Conservation (phyloP, 2,329 filamentous ascomycete genomes). For the Zymoseptoria passerinii region DNA sequence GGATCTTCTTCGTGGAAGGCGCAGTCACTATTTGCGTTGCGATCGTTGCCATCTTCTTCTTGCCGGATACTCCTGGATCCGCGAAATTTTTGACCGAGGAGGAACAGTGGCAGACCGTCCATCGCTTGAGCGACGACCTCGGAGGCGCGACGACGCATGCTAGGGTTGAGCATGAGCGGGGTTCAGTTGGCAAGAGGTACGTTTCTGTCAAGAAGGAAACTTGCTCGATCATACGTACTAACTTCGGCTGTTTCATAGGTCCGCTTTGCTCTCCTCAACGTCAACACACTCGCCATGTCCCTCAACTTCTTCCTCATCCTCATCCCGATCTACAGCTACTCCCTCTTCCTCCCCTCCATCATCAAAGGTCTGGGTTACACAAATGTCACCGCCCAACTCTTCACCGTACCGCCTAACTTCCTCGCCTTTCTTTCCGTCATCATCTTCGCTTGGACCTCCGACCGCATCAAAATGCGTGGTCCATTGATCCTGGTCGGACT, state of each 20-base stretch:
- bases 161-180: constrained; percentile 26
- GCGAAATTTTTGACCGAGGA: constrained; percentile 32
- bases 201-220: not conserved
- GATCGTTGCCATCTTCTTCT: constrained; percentile 45
- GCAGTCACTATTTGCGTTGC: constrained; percentile 49
- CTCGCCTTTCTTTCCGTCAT: constrained; percentile 25
- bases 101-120: constrained; percentile 25
- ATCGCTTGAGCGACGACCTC: constrained; percentile 27
- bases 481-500: constrained; percentile 25
- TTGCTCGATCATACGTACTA: not conserved
- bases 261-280: constrained; percentile 25
- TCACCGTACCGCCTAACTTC: constrained; percentile 34
- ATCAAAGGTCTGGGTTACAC: constrained; percentile 37
- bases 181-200: constrained; percentile 29
- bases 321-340: constrained; percentile 36
- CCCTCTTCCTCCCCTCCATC: constrained; percentile 41
- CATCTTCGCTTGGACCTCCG: constrained; percentile 20
- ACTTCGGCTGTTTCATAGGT: constrained; percentile 20
- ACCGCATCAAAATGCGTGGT: constrained; percentile 28
- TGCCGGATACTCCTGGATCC: constrained; percentile 46
- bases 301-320: constrained; percentile 30
- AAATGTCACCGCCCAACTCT: constrained; percentile 33
- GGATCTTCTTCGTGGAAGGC: constrained; percentile 36
- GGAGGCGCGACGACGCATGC: constrained; percentile 21
- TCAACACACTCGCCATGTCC: constrained; percentile 29